These are phyloP conservation scores for Nevesoporus exiguus DNA, from an alignment of 768 basidiomycete species.

Conservation along the genomic window DNA sequence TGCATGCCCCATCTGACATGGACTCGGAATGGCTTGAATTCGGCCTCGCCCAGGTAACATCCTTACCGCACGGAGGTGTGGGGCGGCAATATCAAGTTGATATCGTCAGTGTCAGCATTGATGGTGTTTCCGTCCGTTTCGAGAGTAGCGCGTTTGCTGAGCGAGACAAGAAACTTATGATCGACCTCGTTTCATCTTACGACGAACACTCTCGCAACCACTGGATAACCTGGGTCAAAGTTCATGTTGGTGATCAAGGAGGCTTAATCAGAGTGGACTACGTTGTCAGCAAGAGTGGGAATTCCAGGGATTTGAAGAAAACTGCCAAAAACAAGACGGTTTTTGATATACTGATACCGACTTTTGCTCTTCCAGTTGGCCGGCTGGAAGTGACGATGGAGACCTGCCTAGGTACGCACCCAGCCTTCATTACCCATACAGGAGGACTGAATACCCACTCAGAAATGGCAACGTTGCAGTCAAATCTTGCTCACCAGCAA, in stretches of 20 bases:
- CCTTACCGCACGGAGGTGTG: constrained; percentile 16
- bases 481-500: constrained; percentile 57
- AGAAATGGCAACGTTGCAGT: constrained; percentile 42
- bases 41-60: constrained; percentile 51
- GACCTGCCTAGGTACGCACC: constrained; percentile 45
- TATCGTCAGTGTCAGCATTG: constrained; percentile 52
- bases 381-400: constrained; percentile 62
- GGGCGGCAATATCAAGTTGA: constrained; percentile 43
- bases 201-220: constrained; percentile 53
- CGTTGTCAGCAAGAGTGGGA: constrained; percentile 41
- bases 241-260: constrained; percentile 50
- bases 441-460: constrained; percentile 33
- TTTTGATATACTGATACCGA: constrained; percentile 58
- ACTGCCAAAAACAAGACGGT: constrained; percentile 30
- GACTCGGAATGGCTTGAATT: constrained; percentile 77
- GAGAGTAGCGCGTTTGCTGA: constrained; percentile 47
- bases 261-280: constrained; percentile 64
- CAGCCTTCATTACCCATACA: neutral
- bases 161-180: constrained; percentile 31
- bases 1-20: constrained; percentile 55
- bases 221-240: constrained; percentile 65
- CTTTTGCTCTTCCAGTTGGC: constrained; percentile 69
- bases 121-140: constrained; percentile 61
- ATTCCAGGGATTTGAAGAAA: constrained; percentile 28
- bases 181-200: constrained; percentile 41